Conservation (phyloP, 495 filamentous ascomycete species). For the Xylaria scruposa region DNA sequence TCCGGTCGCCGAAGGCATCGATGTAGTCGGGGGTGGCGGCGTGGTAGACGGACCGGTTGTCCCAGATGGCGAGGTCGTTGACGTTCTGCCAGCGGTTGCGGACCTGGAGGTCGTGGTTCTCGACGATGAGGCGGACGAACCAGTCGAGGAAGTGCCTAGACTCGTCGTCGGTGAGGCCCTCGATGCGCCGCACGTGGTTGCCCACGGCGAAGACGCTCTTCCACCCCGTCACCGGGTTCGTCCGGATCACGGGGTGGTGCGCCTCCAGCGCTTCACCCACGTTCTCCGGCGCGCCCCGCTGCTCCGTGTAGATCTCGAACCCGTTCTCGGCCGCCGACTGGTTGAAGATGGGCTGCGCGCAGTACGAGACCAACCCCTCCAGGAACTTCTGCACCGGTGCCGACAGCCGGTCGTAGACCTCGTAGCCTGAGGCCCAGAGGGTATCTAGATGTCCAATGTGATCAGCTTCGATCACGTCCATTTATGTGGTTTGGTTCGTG, state of each 20-base stretch:
- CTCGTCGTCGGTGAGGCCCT: slow-evolving; percentile 72
- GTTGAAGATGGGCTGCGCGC: slow-evolving; percentile 66
- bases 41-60: slow-evolving; percentile 75
- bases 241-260: slow-evolving; percentile 75
- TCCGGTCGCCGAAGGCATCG: slow-evolving; percentile 61
- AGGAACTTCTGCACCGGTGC: slow-evolving; percentile 69
- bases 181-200: slow-evolving; percentile 66
- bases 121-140: slow-evolving; percentile 67
- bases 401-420: slow-evolving; percentile 78
- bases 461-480: neutral
- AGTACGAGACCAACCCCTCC: slow-evolving; percentile 71
- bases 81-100: slow-evolving; percentile 67
- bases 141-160: slow-evolving; percentile 65
- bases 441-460: slow-evolving; percentile 60
- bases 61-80: slow-evolving; percentile 79
- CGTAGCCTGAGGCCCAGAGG: slow-evolving; percentile 78
- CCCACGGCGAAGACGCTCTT: slow-evolving; percentile 73
- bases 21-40: slow-evolving; percentile 73
- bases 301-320: slow-evolving; percentile 61
- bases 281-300: slow-evolving; percentile 73
- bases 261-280: slow-evolving; percentile 66
- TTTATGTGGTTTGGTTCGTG: slow-evolving; percentile 2
- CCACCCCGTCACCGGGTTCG: slow-evolving; percentile 86
- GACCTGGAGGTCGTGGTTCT: slow-evolving; percentile 84
- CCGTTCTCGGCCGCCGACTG: slow-evolving; percentile 59